Evolutionary conservation across 768 basidiomycete genomes (phyloP).

Genomic region (Lactifluus echinatus): DNA sequence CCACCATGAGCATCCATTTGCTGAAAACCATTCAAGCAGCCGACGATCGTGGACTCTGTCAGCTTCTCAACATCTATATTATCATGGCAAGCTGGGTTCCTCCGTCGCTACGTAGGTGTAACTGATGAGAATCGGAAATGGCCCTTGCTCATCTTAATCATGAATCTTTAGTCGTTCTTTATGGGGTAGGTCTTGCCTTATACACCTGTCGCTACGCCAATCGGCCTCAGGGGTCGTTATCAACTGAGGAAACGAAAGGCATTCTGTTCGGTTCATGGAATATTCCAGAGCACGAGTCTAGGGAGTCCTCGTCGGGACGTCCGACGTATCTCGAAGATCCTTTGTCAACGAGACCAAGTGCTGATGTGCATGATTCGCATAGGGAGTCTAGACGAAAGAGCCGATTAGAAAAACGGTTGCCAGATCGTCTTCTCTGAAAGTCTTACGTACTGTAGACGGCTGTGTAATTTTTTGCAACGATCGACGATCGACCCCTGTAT

Average conservation of each 20-base stretch:
- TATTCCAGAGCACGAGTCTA: neutral
- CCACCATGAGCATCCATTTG: neutral
- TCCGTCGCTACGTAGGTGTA: conserved; percentile 37
- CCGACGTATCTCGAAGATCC: neutral
- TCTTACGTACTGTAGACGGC: too few species aligned
- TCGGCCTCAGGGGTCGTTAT: neutral
- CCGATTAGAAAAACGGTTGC: conserved; percentile 23
- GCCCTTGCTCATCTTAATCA: conserved; percentile 1
- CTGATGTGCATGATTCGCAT: neutral
- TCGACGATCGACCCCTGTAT: too few species aligned
- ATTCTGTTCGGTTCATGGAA: neutral
- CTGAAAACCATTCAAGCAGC: conserved; percentile 26
- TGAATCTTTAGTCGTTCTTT: conserved; percentile 32
- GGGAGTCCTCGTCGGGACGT: neutral
- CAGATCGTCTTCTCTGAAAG: conserved; percentile 17
- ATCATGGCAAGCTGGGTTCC: conserved; percentile 45
- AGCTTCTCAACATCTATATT: conserved; percentile 40
- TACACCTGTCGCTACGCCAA: conserved; percentile 30
- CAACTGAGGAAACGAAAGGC: neutral
- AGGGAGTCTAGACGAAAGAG: conserved; percentile 12
- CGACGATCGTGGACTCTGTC: conserved; percentile 38
- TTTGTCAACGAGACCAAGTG: neutral
- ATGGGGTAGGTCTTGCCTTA: conserved; percentile 35
- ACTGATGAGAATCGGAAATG: neutral
- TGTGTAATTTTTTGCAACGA: too few species aligned